Conservation (phyloP, 2,329 filamentous ascomycete species). For the Ophiostoma piceae region DNA sequence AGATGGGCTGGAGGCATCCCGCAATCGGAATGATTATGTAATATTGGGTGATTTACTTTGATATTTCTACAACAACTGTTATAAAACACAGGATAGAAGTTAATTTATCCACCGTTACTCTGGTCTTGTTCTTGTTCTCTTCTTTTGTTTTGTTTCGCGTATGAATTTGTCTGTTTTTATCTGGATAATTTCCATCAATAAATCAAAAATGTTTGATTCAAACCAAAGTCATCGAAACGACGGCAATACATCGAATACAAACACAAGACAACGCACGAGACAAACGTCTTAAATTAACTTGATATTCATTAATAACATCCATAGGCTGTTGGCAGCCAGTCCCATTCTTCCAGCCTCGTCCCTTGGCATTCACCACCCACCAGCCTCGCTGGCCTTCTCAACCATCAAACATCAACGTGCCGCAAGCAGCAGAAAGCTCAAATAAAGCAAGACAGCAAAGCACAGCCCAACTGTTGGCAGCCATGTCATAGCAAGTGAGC, state of each 20-base stretch:
- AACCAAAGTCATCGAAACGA: background rate
- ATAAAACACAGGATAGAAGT: too few species aligned
- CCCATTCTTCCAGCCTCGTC: background rate
- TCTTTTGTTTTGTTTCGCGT: too few species aligned
- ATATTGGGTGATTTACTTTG: background rate
- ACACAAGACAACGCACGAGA: background rate
- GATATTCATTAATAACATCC: constrained; percentile 3
- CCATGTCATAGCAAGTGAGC: background rate
- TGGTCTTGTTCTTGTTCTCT: too few species aligned
- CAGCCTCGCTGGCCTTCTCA: background rate
- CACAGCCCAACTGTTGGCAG: background rate
- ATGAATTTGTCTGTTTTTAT: too few species aligned
- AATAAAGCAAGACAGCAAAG: background rate
- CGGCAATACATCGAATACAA: background rate
- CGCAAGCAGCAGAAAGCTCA: background rate
- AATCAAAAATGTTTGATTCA: background rate
- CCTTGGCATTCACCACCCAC: background rate
- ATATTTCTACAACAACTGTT: background rate
- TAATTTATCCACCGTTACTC: background rate
- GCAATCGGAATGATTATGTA: background rate
- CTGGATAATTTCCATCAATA: too few species aligned
- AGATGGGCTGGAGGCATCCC: background rate
- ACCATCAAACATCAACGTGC: background rate
- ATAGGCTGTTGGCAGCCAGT: background rate
- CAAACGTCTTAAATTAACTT: background rate